Evolutionary conservation across 352 stramenopile genomes (phyloP).

Genomic region (Phytophthora hibernalis): DNA sequence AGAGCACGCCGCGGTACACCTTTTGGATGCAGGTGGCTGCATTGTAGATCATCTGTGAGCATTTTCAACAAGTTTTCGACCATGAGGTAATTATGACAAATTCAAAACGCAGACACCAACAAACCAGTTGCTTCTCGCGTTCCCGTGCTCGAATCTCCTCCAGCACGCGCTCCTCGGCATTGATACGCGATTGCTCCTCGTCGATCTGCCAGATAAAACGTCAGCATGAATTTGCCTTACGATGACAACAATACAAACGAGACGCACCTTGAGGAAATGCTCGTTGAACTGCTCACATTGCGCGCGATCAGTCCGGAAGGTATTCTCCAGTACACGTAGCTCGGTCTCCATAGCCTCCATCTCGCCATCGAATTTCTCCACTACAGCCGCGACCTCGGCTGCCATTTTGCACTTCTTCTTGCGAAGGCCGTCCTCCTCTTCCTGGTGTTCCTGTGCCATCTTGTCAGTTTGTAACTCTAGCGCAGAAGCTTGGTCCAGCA

Average conservation of each 20-base stretch:
- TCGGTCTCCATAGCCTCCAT: slow-evolving; percentile 71
- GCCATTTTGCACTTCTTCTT: slow-evolving; percentile 88
- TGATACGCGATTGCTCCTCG: slow-evolving; percentile 86
- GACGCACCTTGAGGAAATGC: slow-evolving; percentile 79
- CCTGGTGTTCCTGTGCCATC: slow-evolving; percentile 84
- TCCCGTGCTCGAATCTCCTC: slow-evolving; percentile 75
- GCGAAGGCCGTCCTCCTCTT: slow-evolving; percentile 78
- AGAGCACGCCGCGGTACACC: slow-evolving; percentile 73
- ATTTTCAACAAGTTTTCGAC: slow-evolving; percentile 6
- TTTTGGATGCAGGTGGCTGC: slow-evolving; percentile 85
- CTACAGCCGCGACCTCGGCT: slow-evolving; percentile 66
- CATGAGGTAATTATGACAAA: background rate
- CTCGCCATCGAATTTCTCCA: slow-evolving; percentile 84
- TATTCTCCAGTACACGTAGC: slow-evolving; percentile 52
- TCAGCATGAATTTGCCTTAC: slow-evolving; percentile 4
- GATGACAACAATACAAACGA: background rate
- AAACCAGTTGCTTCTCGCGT: slow-evolving; percentile 77
- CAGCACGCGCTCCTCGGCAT: slow-evolving; percentile 78
- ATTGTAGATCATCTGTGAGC: slow-evolving; percentile 66
- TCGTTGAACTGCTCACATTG: slow-evolving; percentile 81
- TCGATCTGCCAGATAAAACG: slow-evolving; percentile 58
- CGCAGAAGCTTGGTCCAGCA: slow-evolving; percentile 61
- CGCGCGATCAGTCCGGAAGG: slow-evolving; percentile 54
- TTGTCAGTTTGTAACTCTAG: slow-evolving; percentile 68
- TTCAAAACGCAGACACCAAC: slow-evolving; percentile 7